Conservation (phyloP, 495 filamentous ascomycete species). For the Aspergillus saccharolyticus region DNA sequence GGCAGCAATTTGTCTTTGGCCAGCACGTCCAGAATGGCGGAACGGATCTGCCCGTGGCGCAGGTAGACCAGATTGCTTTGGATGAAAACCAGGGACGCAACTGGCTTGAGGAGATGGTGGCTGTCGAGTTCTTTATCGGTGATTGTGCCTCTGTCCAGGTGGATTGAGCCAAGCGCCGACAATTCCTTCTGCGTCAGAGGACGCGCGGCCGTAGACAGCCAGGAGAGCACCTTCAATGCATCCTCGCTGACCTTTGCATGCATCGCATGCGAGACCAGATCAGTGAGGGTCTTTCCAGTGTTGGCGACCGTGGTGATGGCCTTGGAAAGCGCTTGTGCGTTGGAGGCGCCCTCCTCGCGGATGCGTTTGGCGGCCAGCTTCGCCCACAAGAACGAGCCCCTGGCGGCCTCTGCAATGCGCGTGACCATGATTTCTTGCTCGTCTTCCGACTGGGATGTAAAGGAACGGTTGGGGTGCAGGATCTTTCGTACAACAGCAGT, state of each 20-base stretch:
- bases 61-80: conserved; percentile 33
- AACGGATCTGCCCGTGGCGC: conserved; percentile 30
- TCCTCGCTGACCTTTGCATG: conserved; percentile 23
- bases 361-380: conserved; percentile 31
- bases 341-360: conserved; percentile 17
- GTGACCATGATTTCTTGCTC: conserved; percentile 28
- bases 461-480: conserved; percentile 8
- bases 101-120: conserved; percentile 19
- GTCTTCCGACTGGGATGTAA: conserved; percentile 8
- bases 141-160: conserved; percentile 26
- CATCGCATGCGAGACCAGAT: conserved; percentile 26
- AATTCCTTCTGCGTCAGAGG: conserved; percentile 29
- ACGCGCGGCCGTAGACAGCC: conserved; percentile 31
- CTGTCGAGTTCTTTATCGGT: conserved; percentile 21
- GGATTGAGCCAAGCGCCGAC: conserved; percentile 22
- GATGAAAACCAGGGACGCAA: conserved; percentile 26
- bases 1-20: conserved; percentile 25
- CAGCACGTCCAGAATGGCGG: conserved; percentile 26
- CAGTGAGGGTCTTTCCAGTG: conserved; percentile 23
- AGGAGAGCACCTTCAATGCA: conserved; percentile 24
- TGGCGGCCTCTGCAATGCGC: conserved; percentile 30
- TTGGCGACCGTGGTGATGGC: conserved; percentile 21
- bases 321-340: conserved; percentile 22
- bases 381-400: conserved; percentile 36
- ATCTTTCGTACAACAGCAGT: conserved; percentile 16